These are phyloP conservation scores for Corniculantispora saksenae DNA, from an alignment of 2,329 filamentous ascomycete species.

Conservation along the genomic window DNA sequence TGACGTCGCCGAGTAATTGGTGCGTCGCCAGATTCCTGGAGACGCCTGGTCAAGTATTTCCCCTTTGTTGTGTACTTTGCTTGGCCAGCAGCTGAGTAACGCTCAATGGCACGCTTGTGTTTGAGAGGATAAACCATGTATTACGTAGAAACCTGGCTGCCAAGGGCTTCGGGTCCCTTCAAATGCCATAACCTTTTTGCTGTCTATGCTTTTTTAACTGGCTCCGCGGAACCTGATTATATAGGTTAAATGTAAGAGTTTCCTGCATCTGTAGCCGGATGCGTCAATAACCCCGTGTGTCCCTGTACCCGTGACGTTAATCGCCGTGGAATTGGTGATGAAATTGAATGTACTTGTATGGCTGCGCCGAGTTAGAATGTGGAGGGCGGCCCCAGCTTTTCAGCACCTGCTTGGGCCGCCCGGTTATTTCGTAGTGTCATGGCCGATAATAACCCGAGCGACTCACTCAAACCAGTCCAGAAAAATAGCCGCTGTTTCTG, in stretches of 20 bases:
- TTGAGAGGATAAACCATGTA: slow-evolving; percentile 14
- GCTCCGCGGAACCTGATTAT: slow-evolving; percentile 12
- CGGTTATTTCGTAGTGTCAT: slow-evolving; percentile 14
- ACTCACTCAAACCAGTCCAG: neutral
- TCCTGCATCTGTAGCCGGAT: neutral
- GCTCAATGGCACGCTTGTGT: neutral
- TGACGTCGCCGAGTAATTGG: slow-evolving; percentile 78
- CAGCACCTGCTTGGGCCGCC: neutral
- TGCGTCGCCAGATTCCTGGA: neutral
- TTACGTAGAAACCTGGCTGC: slow-evolving; percentile 16
- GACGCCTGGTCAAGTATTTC: slow-evolving; percentile 15
- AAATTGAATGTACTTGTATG: neutral
- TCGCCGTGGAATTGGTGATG: neutral
- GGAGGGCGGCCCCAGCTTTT: slow-evolving; percentile 6
- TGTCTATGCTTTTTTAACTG: slow-evolving; percentile 12
- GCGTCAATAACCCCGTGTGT: neutral
- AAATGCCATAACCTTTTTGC: slow-evolving; percentile 9
- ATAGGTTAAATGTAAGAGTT: slow-evolving; percentile 17
- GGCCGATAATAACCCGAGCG: slow-evolving; percentile 21
- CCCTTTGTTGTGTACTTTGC: slow-evolving; percentile 3
- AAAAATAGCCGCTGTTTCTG: slow-evolving; percentile 9
- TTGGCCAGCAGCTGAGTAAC: neutral
- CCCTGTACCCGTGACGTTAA: neutral
- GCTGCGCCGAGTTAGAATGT: neutral
- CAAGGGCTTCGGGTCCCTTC: neutral